A percentile compares a stretch with the other conserved stretches of the same genome.
Conservation (phyloP, 352 stramenopile genomes). For the Phytophthora cajani region DNA sequence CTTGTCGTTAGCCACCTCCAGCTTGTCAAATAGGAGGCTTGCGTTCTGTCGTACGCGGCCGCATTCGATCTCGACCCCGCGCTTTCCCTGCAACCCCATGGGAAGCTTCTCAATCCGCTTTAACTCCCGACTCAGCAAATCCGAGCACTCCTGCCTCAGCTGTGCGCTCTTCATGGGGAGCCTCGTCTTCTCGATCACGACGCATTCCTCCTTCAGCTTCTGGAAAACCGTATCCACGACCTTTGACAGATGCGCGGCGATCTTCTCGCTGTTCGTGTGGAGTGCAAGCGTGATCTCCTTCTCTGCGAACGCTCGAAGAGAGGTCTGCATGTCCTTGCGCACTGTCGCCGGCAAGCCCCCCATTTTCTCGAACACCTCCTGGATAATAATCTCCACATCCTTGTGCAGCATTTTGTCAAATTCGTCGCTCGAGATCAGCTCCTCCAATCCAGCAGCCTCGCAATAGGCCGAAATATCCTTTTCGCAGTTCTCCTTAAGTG, state of each 20-base stretch:
- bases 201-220: constrained; percentile 60
- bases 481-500: constrained; percentile 64
- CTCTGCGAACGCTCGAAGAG: constrained; percentile 54
- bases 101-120: constrained; percentile 61
- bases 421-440: constrained; percentile 59
- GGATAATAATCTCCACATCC: constrained; percentile 66
- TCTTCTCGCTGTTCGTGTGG: constrained; percentile 76
- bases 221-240: constrained; percentile 65
- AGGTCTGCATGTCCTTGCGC: constrained; percentile 66
- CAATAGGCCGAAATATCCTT: constrained; percentile 70
- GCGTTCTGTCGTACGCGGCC: constrained; percentile 67
- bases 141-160: constrained; percentile 58
- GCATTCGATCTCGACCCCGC: constrained; percentile 35
- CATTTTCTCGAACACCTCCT: constrained; percentile 62
- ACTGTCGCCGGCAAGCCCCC: constrained; percentile 52
- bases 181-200: constrained; percentile 59
- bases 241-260: constrained; percentile 53
- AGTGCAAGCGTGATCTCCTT: constrained; percentile 80
- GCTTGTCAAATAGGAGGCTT: constrained; percentile 70
- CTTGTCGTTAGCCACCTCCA: constrained; percentile 79
- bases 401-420: constrained; percentile 65
- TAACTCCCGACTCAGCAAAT: constrained; percentile 56
- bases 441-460: constrained; percentile 67
- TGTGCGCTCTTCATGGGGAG: constrained; percentile 66
- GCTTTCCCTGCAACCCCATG: constrained; percentile 49